These are phyloP conservation scores for Calvatia gigantea DNA, from an alignment of 768 basidiomycete species.

Conservation along the genomic window DNA sequence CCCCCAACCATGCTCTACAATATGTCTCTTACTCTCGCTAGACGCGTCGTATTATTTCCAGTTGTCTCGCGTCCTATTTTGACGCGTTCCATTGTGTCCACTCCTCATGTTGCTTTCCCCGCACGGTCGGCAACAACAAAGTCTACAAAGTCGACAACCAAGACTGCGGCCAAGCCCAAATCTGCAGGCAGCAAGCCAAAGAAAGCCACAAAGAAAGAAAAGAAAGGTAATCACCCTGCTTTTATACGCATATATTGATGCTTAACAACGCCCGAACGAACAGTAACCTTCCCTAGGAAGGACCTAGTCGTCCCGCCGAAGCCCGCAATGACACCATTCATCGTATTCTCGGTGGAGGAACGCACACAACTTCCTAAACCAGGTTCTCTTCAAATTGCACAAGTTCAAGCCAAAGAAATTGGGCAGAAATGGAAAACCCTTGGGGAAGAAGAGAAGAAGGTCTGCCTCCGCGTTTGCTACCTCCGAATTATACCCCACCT, in stretches of 20 bases:
- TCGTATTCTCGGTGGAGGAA: not conserved
- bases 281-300: not conserved
- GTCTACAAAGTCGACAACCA: not conserved
- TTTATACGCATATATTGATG: not conserved
- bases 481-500: not conserved
- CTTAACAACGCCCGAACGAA: not conserved
- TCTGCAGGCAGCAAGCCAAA: not conserved
- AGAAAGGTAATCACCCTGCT: not conserved
- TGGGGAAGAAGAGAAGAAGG: constrained; percentile 6
- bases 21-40: not conserved
- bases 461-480: not conserved
- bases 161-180: not conserved
- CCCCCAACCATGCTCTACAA: constrained; percentile 5
- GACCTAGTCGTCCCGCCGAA: not conserved
- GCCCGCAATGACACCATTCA: not conserved
- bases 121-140: no score
- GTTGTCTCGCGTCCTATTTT: not conserved
- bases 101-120: not conserved
- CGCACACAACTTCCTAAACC: not conserved
- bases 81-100: constrained; percentile 2
- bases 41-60: not conserved
- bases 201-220: not conserved
- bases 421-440: constrained; percentile 1
- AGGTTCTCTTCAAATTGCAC: not conserved
- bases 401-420: not conserved